A percentile compares a stretch with the other conserved stretches of the same genome.
Conservation (phyloP, 1,284 basidiomycete genomes). For the Fomitopsis betulina region DNA sequence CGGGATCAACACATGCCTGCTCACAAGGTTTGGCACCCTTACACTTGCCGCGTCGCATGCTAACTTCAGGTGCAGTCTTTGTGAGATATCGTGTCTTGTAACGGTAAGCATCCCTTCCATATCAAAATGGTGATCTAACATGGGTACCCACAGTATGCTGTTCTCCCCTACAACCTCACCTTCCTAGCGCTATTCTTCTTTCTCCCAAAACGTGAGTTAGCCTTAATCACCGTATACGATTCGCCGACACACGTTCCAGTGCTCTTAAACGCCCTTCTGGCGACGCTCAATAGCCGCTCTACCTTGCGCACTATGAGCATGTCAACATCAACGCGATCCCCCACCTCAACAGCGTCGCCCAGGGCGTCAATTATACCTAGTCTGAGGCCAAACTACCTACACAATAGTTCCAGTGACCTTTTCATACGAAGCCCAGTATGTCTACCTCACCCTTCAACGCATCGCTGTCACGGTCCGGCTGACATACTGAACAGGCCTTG, state of each 20-base stretch:
- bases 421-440: not conserved
- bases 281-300: conserved; percentile 4
- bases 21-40: conserved; percentile 1
- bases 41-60: not conserved
- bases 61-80: not conserved
- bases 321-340: not conserved
- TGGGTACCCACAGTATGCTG: not conserved
- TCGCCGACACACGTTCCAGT: not conserved
- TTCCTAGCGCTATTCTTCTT: conserved; percentile 9
- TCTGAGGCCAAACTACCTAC: not conserved
- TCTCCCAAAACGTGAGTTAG: conserved; percentile 7
- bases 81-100: conserved; percentile 5
- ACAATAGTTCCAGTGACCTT: not conserved
- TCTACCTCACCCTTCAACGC: not conserved
- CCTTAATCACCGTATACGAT: too few relatives aligned
- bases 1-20: conserved; percentile 1
- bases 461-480: not conserved
- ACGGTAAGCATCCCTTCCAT: not conserved
- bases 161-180: conserved; percentile 4
- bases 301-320: not conserved
- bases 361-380: not conserved
- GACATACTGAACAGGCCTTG: not conserved
- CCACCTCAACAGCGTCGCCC: not conserved
- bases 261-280: conserved; percentile 6
- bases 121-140: not conserved